Conservation (phyloP, 768 basidiomycete genomes). For the Suillus clintonianus region DNA sequence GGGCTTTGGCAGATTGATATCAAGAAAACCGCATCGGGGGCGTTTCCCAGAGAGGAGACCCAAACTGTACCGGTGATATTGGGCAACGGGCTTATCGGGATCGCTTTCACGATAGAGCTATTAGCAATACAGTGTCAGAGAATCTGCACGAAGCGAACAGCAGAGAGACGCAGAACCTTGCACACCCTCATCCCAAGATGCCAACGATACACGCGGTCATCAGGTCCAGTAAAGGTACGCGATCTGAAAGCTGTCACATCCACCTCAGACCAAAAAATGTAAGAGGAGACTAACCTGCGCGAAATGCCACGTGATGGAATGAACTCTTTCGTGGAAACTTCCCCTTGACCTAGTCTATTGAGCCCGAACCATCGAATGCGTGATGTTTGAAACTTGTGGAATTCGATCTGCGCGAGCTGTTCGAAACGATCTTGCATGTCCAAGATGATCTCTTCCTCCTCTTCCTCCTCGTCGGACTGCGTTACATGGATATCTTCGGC, state of each 20-base stretch:
- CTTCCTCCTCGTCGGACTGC: background rate
- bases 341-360: constrained; percentile 4
- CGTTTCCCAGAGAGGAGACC: background rate
- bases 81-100: constrained; percentile 2
- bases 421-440: constrained; percentile 11
- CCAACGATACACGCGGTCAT: constrained; percentile 8
- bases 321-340: constrained; percentile 8
- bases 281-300: constrained; percentile 1
- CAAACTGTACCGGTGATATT: constrained; percentile 4
- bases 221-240: constrained; percentile 7
- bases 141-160: too few species aligned
- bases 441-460: constrained; percentile 1
- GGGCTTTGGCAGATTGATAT: background rate
- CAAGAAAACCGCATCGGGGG: constrained; percentile 5
- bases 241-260: constrained; percentile 1
- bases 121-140: background rate
- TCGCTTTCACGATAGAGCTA: constrained; percentile 9
- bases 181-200: constrained; percentile 7
- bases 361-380: constrained; percentile 8
- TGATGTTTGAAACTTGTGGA: constrained; percentile 3
- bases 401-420: constrained; percentile 9
- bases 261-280: background rate
- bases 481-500: constrained; percentile 4
- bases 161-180: background rate
- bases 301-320: constrained; percentile 3